Conservation (phyloP, 805 yeast genomes). For the Ogataea dorogensis region DNA sequence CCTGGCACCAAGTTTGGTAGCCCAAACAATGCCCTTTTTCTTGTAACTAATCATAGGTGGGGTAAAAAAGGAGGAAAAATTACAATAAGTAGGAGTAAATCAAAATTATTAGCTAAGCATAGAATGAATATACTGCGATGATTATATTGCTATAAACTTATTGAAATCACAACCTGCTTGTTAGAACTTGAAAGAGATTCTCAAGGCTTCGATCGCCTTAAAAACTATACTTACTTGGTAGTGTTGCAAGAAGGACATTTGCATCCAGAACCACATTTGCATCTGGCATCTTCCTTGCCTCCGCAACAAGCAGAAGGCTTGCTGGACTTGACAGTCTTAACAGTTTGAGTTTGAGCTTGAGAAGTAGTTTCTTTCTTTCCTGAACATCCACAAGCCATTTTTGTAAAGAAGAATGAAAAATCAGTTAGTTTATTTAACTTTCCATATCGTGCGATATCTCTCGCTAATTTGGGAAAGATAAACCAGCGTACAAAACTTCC, state of each 20-base stretch:
- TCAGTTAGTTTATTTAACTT: too few relatives aligned
- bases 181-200: too few relatives aligned
- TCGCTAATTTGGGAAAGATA: slow-evolving; percentile 14
- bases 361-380: slow-evolving; percentile 3
- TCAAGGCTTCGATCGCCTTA: too few relatives aligned
- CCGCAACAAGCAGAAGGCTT: slow-evolving; percentile 26
- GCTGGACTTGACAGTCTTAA: slow-evolving; percentile 1
- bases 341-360: not conserved
- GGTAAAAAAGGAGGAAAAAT: too few relatives aligned
- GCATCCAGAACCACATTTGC: slow-evolving; percentile 37
- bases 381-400: slow-evolving; percentile 28
- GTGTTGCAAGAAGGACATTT: slow-evolving; percentile 38
- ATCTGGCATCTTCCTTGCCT: slow-evolving; percentile 26
- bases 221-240: slow-evolving; percentile 27
- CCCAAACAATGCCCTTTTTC: slow-evolving; percentile 1
- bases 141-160: too few relatives aligned
- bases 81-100: too few relatives aligned
- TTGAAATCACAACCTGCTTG: slow-evolving; percentile 7
- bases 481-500: slow-evolving; percentile 12
- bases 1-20: not conserved
- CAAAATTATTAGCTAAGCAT: too few relatives aligned
- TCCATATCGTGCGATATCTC: not conserved
- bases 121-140: too few relatives aligned
- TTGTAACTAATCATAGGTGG: slow-evolving; percentile 7
- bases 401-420: slow-evolving; percentile 11